Percentiles rank a stretch among this genome's conserved stretches.
Evolutionary conservation across 352 stramenopile species (phyloP).

Genomic region (Phytophthora litchii): DNA sequence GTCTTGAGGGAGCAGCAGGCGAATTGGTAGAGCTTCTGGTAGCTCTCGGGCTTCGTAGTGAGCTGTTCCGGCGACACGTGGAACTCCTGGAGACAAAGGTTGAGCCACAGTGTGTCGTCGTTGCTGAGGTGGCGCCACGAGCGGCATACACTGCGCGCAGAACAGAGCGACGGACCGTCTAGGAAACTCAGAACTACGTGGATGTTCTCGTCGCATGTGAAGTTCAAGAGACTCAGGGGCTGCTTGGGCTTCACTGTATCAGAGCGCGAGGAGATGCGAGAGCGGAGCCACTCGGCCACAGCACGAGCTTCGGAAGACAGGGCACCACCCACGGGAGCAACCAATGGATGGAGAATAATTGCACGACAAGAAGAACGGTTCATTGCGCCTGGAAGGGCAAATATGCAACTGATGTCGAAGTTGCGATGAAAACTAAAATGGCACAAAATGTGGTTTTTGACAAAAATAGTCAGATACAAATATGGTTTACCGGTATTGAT

Average conservation of each 20-base stretch:
- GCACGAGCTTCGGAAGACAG: constrained; percentile 40
- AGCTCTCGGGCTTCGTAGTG: constrained; percentile 56
- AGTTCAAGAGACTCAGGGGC: constrained; percentile 58
- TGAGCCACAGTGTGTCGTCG: constrained; percentile 69
- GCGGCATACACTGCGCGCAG: constrained; percentile 59
- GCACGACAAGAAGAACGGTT: constrained; percentile 32
- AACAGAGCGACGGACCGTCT: constrained; percentile 70
- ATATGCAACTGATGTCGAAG: constrained; percentile 23
- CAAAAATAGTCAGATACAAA: too few relatives aligned
- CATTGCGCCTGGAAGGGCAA: constrained; percentile 8
- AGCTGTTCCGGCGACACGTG: constrained; percentile 79
- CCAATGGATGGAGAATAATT: constrained; percentile 77
- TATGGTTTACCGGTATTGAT: too few relatives aligned
- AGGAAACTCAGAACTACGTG: constrained; percentile 68
- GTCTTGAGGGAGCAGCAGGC: constrained; percentile 70
- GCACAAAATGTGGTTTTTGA: too few relatives aligned
- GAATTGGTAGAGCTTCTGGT: constrained; percentile 80
- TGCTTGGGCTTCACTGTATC: constrained; percentile 20
- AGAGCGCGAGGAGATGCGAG: constrained; percentile 28
- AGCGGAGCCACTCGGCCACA: constrained; percentile 42
- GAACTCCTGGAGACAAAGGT: constrained; percentile 75
- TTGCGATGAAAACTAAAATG: constrained; percentile 2
- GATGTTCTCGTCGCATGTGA: constrained; percentile 79
- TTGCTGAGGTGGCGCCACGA: constrained; percentile 56
- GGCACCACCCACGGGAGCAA: constrained; percentile 38